Base-by-base conservation (phyloP, 1,284 basidiomycete genomes). In the Apiotrichum laibachii region DNA sequence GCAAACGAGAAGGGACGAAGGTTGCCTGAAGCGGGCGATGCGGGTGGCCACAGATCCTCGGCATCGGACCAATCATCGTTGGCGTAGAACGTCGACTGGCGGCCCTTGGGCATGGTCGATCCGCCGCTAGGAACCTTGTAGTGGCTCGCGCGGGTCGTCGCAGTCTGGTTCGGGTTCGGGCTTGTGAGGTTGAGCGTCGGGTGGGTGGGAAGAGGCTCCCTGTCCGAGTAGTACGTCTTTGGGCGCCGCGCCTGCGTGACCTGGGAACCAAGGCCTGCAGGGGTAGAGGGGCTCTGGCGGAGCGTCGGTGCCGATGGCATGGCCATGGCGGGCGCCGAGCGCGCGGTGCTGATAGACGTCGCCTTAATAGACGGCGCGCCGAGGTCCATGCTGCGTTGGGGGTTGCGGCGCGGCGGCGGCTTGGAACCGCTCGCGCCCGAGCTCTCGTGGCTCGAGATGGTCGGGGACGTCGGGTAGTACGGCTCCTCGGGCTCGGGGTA, bases 1-100 rank as follows among this genome's bases (percentile, higher is more conserved):
- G 77, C 76, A 62, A 77, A 76, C 22, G 75, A 77, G 65, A 79
- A 79, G 11, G 77, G 77, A 19, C 77, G 60, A 22, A 77, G 56
- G 35, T 64, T 64, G 48, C 60, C 66, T 12, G 55, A 65, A 22
- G 59, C 67, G 0, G 63, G 64, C 3, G 67, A 71, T 2, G 70
- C 67, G 2, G 64, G 71, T 16, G 65, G 62, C 72, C 72, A 77
- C 18, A 68, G 55, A 22, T 69, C 72, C 39, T 75, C 73, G 21
- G 69, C 69, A 52, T 66, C 67, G 12, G 62, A 63, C 56, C 56
- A 63, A 43, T 58, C 56, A 42, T 63, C 62, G 51, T 37, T 50
- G 13, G 57, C 50, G 37, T 53, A 62, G 42, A 52, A 62, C 18
- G 52, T 47, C 33, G 56, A 58, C 21, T 58, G 59, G 44, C 62